Conservation (phyloP, 768 basidiomycete genomes). For the Psilocybe cyanescens region DNA sequence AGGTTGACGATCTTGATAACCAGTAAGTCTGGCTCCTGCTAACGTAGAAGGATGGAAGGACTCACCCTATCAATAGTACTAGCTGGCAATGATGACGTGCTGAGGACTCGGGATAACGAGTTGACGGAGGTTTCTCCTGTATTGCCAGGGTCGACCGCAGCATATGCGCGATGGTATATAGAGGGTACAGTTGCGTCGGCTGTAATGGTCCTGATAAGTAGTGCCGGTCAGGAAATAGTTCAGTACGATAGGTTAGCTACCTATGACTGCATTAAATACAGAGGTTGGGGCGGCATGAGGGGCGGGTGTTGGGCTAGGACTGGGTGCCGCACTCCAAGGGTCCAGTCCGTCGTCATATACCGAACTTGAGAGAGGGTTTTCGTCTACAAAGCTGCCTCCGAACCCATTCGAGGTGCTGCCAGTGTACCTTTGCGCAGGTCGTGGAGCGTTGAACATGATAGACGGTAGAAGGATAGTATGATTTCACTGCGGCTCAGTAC, state of each 20-base stretch:
- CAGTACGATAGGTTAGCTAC: constrained; percentile 32
- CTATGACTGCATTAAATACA: constrained; percentile 72
- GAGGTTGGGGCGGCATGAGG: constrained; percentile 52
- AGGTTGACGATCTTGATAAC: constrained; percentile 80
- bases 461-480: neutral
- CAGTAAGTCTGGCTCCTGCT: neutral
- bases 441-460: constrained; percentile 85
- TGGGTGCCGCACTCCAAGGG: constrained; percentile 79
- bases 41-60: neutral
- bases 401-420: constrained; percentile 56
- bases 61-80: constrained; percentile 81
- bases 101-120: constrained; percentile 77
- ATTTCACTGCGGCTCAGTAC: constrained; percentile 5
- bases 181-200: constrained; percentile 82
- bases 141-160: constrained; percentile 69
- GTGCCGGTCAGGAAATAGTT: neutral
- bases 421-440: constrained; percentile 71
- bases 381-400: constrained; percentile 75
- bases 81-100: constrained; percentile 80
- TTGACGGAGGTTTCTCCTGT: constrained; percentile 84
- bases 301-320: constrained; percentile 67
- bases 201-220: constrained; percentile 29
- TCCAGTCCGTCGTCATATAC: constrained; percentile 82
- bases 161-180: constrained; percentile 76
- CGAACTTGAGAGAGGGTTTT: constrained; percentile 74